A percentile compares a stretch with the other conserved stretches of the same genome.
Evolutionary conservation across 108 stramenopile genomes (phyloP).

Genomic region (Fragilaria crotonensis): DNA sequence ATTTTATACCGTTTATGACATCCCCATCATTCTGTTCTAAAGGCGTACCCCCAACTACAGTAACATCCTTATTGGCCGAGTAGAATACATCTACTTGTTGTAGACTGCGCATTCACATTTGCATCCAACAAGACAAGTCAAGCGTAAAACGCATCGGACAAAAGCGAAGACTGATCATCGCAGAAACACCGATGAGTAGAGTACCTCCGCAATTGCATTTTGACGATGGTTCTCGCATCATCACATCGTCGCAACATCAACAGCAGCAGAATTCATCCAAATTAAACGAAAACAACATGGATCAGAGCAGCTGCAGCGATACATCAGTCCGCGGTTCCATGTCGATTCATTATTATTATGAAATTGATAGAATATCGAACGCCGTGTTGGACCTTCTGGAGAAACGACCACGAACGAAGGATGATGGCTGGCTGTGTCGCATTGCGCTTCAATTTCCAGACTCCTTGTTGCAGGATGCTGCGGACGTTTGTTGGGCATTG

Average conservation of each 20-base stretch:
- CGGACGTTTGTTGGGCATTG: conserved; percentile 62
- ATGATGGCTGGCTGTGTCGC: conserved; percentile 37
- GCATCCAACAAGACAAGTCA: no score
- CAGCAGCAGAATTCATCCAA: conserved; percentile 5
- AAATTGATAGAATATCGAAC: conserved; percentile 48
- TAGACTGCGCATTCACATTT: no score
- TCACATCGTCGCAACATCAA: conserved; percentile 20
- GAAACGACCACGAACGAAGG: conserved; percentile 4
- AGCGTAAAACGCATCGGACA: no score
- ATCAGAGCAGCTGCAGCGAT: no score
- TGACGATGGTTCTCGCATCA: conserved; percentile 80
- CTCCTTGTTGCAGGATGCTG: conserved; percentile 64
- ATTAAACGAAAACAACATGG: no score
- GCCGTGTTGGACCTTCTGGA: conserved; percentile 25
- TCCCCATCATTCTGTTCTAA: no score
- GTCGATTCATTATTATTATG: conserved; percentile 55
- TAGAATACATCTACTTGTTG: no score
- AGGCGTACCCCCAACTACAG: no score
- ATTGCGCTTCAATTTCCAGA: conserved; percentile 89
- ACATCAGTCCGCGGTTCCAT: conserved; percentile 22
- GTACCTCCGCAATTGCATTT: conserved; percentile 59
- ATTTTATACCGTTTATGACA: no score
- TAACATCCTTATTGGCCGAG: no score
- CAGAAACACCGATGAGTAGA: conserved; percentile 4
- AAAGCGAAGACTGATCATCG: background rate